Conservation (phyloP, 148 eudicot species). For the Persicaria tinctoria region DNA sequence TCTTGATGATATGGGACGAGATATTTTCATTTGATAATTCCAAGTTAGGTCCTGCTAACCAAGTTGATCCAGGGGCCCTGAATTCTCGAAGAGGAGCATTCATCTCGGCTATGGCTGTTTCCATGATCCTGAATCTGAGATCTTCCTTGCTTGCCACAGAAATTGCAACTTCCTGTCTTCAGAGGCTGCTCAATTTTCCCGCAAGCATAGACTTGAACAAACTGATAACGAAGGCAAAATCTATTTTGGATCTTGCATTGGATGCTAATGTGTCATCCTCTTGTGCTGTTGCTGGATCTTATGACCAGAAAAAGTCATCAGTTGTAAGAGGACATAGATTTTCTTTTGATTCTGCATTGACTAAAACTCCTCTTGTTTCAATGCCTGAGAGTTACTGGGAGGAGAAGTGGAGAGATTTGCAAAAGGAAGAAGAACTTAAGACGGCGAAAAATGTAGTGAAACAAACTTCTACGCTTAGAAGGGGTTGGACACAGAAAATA, state of each 20-base stretch:
- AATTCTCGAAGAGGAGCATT: slow-evolving; percentile 84
- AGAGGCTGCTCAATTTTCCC: slow-evolving; percentile 83
- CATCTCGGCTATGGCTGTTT: slow-evolving; percentile 75
- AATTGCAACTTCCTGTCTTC: slow-evolving; percentile 80
- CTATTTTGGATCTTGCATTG: slow-evolving; percentile 56
- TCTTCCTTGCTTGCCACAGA: slow-evolving; percentile 89
- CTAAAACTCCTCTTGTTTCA: slow-evolving; percentile 33
- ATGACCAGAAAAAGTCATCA: slow-evolving; percentile 26
- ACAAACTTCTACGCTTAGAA: slow-evolving; percentile 30
- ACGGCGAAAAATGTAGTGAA: slow-evolving; percentile 25
- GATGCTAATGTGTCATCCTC: slow-evolving; percentile 47
- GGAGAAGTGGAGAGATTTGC: slow-evolving; percentile 86
- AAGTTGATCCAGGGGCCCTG: slow-evolving; percentile 44
- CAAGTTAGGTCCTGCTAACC: slow-evolving; percentile 22
- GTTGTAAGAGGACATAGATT: slow-evolving; percentile 47
- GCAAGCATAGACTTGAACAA: slow-evolving; percentile 50
- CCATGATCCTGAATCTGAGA: slow-evolving; percentile 80
- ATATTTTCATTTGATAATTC: slow-evolving; percentile 68
- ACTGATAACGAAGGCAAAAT: slow-evolving; percentile 60
- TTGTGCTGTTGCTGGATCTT: slow-evolving; percentile 19
- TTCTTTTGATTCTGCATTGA: slow-evolving; percentile 44
- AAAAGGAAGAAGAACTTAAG: slow-evolving; percentile 62
- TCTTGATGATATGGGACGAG: slow-evolving; percentile 82
- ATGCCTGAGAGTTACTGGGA: slow-evolving; percentile 98
- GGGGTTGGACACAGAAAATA: slow-evolving; percentile 83